phyloP scores from a whole-genome alignment of 1,284 basidiomycete genomes.

The Cutaneotrichosporon daszewskae region DNA sequence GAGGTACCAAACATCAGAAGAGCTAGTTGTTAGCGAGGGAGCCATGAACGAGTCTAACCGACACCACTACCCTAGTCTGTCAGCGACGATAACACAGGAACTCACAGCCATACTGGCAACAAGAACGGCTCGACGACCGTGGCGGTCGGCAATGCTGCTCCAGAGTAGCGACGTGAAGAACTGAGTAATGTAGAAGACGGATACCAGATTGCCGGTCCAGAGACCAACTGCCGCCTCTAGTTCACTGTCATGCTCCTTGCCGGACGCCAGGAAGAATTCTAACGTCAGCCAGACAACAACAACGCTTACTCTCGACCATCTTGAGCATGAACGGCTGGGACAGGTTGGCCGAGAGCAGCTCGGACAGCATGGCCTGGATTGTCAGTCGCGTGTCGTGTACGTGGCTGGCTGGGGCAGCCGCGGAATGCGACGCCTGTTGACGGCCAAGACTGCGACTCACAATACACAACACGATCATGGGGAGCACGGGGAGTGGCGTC shows the following conservation, averaged over 20 bases:
- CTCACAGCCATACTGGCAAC: constrained; percentile 79
- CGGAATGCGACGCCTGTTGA: neutral
- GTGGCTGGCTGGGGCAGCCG: too few relatives aligned
- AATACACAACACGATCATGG: constrained; percentile 86
- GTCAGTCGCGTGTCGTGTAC: neutral
- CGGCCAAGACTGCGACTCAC: constrained; percentile 53
- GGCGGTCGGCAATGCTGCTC: constrained; percentile 88
- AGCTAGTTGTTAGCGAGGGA: constrained; percentile 21
- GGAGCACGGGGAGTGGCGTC: constrained; percentile 77
- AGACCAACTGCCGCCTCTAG: constrained; percentile 44
- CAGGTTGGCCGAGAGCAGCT: constrained; percentile 85
- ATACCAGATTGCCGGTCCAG: constrained; percentile 49
- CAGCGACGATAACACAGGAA: constrained; percentile 28
- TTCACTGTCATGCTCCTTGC: constrained; percentile 31
- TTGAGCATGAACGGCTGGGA: constrained; percentile 82
- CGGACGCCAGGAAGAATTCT: constrained; percentile 37
- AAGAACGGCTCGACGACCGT: constrained; percentile 79
- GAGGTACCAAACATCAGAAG: constrained; percentile 79
- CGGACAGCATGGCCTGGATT: constrained; percentile 76
- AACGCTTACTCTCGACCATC: constrained; percentile 74
- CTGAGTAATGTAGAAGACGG: constrained; percentile 53
- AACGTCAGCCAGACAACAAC: neutral
- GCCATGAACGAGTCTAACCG: constrained; percentile 13
- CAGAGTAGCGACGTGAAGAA: constrained; percentile 88
- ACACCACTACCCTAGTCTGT: constrained; percentile 36